A percentile compares a stretch with the other conserved stretches of the same genome.
phyloP scores from a whole-genome alignment of 2,329 filamentous ascomycete genomes.

The Cryphonectria carpinicola region DNA sequence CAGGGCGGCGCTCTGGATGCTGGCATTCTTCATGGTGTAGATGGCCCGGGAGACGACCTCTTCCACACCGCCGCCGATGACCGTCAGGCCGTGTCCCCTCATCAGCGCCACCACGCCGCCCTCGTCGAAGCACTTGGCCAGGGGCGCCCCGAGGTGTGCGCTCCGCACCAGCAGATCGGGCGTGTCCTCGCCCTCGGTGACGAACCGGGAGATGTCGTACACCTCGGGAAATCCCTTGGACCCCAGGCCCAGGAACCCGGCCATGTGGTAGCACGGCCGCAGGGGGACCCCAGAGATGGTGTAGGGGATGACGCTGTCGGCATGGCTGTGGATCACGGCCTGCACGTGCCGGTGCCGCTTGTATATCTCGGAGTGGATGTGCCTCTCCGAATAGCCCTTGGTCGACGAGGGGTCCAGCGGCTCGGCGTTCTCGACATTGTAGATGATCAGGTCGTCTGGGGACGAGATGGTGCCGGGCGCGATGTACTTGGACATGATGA shows the following conservation, averaged over 20 bases:
- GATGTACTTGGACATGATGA: constrained; percentile 52
- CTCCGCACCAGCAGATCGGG: constrained; percentile 45
- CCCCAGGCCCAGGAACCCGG: constrained; percentile 45
- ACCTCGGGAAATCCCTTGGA: constrained; percentile 34
- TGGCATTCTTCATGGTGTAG: constrained; percentile 49
- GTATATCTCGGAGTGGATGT: constrained; percentile 52
- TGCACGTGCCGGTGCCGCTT: constrained; percentile 44
- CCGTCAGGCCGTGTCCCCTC: constrained; percentile 50
- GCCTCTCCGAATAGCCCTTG: constrained; percentile 48
- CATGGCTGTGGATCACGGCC: constrained; percentile 49
- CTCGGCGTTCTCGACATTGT: constrained; percentile 45
- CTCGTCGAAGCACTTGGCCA: constrained; percentile 40
- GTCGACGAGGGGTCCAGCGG: constrained; percentile 45
- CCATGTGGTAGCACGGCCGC: constrained; percentile 47
- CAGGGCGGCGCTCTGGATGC: constrained; percentile 45
- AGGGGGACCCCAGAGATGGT: constrained; percentile 45
- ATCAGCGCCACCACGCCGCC: constrained; percentile 46
- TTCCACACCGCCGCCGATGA: constrained; percentile 42
- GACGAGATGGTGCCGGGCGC: constrained; percentile 52
- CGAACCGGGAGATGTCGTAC: constrained; percentile 39
- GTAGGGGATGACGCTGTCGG: constrained; percentile 47
- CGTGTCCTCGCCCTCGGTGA: constrained; percentile 33
- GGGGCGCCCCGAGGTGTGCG: constrained; percentile 38
- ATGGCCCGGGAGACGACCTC: constrained; percentile 46
- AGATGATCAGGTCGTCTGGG: constrained; percentile 50